Percentiles rank a stretch among this genome's conserved stretches.
Evolutionary conservation across 108 stramenopile species (phyloP).

Genomic region (Nitzschia sp.): DNA sequence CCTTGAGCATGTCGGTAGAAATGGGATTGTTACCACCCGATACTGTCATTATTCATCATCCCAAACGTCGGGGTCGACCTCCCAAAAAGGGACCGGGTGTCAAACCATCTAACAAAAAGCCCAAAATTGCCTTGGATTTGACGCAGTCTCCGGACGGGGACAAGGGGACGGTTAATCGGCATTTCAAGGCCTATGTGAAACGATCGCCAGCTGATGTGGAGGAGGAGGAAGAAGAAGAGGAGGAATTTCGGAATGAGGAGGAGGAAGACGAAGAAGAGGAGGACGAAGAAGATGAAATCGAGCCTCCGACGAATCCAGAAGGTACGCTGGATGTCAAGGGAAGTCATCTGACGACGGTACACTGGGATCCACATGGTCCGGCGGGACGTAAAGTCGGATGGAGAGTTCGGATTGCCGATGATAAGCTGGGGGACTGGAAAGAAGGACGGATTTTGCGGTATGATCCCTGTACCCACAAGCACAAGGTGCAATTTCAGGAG

Average conservation of each 20-base stretch:
- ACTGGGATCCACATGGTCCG: constrained; percentile 57
- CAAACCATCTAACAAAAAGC: constrained; percentile 8
- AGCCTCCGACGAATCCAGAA: constrained; percentile 52
- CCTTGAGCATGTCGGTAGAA: constrained; percentile 58
- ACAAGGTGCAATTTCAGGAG: constrained; percentile 50
- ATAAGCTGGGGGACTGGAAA: constrained; percentile 45
- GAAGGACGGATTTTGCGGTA: constrained; percentile 63
- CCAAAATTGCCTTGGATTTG: constrained; percentile 30
- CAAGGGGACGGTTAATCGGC: background rate
- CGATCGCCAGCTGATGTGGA: background rate
- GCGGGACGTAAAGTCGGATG: constrained; percentile 53
- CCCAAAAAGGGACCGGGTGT: constrained; percentile 18
- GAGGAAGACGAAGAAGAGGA: constrained; percentile 28
- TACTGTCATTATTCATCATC: constrained; percentile 36
- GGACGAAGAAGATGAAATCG: constrained; percentile 32
- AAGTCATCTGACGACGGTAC: constrained; percentile 45
- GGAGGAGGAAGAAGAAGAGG: constrained; percentile 10
- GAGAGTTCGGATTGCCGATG: constrained; percentile 45
- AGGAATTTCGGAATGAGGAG: constrained; percentile 6
- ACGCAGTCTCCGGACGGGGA: constrained; percentile 1
- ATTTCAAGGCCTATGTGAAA: constrained; percentile 8
- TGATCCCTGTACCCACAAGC: constrained; percentile 66
- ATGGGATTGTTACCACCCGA: constrained; percentile 54
- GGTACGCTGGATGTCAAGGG: constrained; percentile 28
- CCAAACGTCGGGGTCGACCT: constrained; percentile 27